Conservation (phyloP, 192 early-diverging fungal species). For the Geranomyces michiganensis region DNA sequence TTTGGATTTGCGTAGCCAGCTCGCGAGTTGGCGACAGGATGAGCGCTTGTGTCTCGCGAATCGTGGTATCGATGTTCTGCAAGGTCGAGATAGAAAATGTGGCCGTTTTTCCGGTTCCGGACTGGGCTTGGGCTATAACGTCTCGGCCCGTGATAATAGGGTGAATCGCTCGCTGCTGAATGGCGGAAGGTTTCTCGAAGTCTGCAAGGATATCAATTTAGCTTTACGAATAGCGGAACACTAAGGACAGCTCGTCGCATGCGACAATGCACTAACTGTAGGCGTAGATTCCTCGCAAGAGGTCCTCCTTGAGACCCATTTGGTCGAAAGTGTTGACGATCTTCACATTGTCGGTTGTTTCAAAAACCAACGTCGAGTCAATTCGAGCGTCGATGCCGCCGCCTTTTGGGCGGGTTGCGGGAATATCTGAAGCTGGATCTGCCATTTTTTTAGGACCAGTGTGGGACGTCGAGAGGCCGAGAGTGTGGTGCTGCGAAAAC, state of each 20-base stretch:
- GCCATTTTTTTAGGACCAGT: constrained; percentile 14
- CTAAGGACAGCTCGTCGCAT: background rate
- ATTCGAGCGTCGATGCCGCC: constrained; percentile 22
- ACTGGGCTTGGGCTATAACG: constrained; percentile 97
- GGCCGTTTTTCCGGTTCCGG: constrained; percentile 98
- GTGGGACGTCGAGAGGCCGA: no score
- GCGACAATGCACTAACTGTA: constrained; percentile 66
- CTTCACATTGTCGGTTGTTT: constrained; percentile 88
- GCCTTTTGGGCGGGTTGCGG: background rate
- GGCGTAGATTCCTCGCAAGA: constrained; percentile 95
- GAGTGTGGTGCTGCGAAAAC: no score
- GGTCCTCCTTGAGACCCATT: constrained; percentile 97
- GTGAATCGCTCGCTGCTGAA: constrained; percentile 96
- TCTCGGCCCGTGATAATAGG: constrained; percentile 87
- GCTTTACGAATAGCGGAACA: no score
- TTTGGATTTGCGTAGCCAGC: constrained; percentile 94
- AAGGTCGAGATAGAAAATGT: constrained; percentile 94
- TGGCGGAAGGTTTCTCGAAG: constrained; percentile 97
- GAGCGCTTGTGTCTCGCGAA: constrained; percentile 90
- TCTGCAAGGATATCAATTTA: constrained; percentile 49
- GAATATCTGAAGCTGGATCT: constrained; percentile 16
- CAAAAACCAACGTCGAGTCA: constrained; percentile 54
- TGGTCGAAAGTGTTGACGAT: constrained; percentile 87
- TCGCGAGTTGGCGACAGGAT: constrained; percentile 95
- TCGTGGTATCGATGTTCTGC: constrained; percentile 84